Evolutionary conservation across 208 protist species (phyloP).

Genomic region (Vickermania ingenoplastis): DNA sequence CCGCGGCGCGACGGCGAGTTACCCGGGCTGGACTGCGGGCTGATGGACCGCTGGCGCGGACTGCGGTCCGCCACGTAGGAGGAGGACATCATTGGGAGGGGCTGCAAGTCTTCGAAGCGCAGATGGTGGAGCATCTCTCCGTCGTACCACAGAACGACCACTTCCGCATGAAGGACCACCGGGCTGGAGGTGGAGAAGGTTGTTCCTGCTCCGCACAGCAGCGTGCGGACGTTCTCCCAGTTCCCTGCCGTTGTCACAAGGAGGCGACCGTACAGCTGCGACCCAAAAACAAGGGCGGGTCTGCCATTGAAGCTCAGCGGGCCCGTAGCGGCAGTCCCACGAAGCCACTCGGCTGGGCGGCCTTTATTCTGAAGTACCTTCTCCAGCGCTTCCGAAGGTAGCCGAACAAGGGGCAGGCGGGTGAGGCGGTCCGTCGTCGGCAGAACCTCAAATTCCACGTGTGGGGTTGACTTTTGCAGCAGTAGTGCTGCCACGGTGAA

Average conservation of each 20-base stretch:
- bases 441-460: slow-evolving; percentile 5
- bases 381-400: background rate
- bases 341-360: background rate
- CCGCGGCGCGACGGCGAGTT: background rate
- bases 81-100: background rate
- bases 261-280: slow-evolving; percentile 1
- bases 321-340: background rate
- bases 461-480: slow-evolving; percentile 4
- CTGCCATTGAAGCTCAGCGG: background rate
- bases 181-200: background rate
- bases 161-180: slow-evolving; percentile 6
- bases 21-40: background rate
- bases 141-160: slow-evolving; percentile 17
- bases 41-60: background rate
- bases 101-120: slow-evolving; percentile 9
- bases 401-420: slow-evolving; percentile 1
- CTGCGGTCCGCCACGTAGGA: background rate
- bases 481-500: slow-evolving; percentile 7
- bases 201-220: slow-evolving; percentile 1
- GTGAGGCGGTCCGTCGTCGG: background rate
- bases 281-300: background rate
- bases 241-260: slow-evolving; percentile 6
- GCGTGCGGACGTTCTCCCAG: slow-evolving; percentile 11
- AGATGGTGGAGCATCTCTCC: slow-evolving; percentile 10
- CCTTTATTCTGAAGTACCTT: background rate